Evolutionary conservation across 352 stramenopile species (phyloP).

Genomic region (Globisporangium ultimum): DNA sequence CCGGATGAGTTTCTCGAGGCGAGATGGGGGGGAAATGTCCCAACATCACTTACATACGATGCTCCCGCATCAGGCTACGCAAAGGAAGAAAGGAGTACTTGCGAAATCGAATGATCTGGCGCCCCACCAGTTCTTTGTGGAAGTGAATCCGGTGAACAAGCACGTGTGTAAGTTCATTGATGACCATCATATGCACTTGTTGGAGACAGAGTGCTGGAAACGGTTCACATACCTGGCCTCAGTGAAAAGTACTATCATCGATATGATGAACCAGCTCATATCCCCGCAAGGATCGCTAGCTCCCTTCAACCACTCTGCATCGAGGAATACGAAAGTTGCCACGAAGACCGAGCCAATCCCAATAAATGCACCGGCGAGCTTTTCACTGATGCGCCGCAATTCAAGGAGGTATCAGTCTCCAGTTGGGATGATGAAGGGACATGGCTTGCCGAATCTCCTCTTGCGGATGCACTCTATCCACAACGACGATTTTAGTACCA

Average conservation of each 20-base stretch:
- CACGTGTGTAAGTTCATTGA: slow-evolving; percentile 35
- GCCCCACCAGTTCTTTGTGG: slow-evolving; percentile 43
- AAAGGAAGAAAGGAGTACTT: slow-evolving; percentile 15
- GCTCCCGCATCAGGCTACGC: not conserved
- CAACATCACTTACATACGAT: slow-evolving; percentile 4
- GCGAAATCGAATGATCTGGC: slow-evolving; percentile 25
- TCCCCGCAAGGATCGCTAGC: slow-evolving; percentile 5
- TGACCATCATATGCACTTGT: slow-evolving; percentile 27
- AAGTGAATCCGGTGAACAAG: slow-evolving; percentile 59
- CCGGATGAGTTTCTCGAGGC: not conserved
- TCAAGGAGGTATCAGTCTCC: slow-evolving; percentile 11
- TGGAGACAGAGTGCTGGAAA: slow-evolving; percentile 57
- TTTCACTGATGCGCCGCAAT: slow-evolving; percentile 10
- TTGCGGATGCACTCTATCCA: slow-evolving; percentile 16
- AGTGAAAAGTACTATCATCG: slow-evolving; percentile 24
- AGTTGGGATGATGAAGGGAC: slow-evolving; percentile 11
- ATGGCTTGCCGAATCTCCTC: not conserved
- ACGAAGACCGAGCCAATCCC: not conserved
- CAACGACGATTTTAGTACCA: not conserved
- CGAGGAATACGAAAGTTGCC: not conserved
- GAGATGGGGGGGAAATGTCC: not conserved
- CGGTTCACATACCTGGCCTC: slow-evolving; percentile 36
- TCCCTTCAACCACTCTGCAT: not conserved
- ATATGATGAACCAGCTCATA: slow-evolving; percentile 34
- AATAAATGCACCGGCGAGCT: not conserved